Evolutionary conservation across 352 stramenopile genomes (phyloP).

Genomic region (Phytophthora citricola): DNA sequence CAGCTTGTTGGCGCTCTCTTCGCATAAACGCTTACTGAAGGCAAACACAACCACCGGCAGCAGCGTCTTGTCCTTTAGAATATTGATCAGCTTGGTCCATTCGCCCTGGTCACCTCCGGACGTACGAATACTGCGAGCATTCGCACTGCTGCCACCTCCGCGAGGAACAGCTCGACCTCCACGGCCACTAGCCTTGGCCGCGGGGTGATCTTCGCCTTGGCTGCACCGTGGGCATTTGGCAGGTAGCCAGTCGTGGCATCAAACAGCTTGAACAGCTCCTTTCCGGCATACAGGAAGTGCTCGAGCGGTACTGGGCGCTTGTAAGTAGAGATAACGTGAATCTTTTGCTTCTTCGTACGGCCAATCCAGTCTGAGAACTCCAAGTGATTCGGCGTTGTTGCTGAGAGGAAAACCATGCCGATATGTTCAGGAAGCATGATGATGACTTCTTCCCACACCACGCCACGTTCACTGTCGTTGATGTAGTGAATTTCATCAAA

Average conservation of each 20-base stretch:
- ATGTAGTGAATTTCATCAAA: constrained; percentile 99
- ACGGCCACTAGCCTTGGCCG: constrained; percentile 49
- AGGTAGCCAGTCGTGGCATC: constrained; percentile 64
- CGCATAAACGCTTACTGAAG: constrained; percentile 87
- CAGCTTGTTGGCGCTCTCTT: constrained; percentile 82
- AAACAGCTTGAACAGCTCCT: constrained; percentile 93
- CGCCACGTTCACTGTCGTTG: constrained; percentile 97
- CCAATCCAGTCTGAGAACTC: constrained; percentile 99
- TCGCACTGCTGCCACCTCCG: constrained; percentile 52
- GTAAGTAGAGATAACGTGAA: constrained; percentile 98
- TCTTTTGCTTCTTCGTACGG: constrained; percentile 94
- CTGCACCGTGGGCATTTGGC: constrained; percentile 57
- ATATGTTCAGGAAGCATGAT: constrained; percentile 98
- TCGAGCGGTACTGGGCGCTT: constrained; percentile 97
- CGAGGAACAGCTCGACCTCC: constrained; percentile 30
- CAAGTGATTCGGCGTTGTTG: constrained; percentile 98
- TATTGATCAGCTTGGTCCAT: constrained; percentile 90
- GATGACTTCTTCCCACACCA: constrained; percentile 98
- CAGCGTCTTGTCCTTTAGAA: constrained; percentile 91
- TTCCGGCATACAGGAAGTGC: constrained; percentile 95
- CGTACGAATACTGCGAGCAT: constrained; percentile 54
- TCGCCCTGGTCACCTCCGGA: constrained; percentile 79
- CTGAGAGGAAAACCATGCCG: constrained; percentile 98
- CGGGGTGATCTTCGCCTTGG: constrained; percentile 72
- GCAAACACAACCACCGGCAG: constrained; percentile 96